These are phyloP conservation scores for Lasiosphaeria hispida DNA, from an alignment of 495 filamentous ascomycete species.

Conservation along the genomic window DNA sequence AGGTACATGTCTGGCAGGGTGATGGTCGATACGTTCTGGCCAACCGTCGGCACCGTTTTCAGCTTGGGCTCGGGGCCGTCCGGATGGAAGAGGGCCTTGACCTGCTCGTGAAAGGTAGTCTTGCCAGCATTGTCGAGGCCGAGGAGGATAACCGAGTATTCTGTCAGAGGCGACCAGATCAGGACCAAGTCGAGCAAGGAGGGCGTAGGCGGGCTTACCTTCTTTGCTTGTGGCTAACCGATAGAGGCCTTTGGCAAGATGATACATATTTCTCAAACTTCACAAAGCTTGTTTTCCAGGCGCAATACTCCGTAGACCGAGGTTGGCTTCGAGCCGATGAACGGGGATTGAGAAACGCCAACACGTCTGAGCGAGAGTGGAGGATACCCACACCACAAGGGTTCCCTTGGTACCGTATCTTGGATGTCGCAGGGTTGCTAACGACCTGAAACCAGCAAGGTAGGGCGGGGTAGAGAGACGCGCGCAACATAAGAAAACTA, in stretches of 20 bases:
- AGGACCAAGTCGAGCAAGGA: neutral
- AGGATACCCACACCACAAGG: too few species aligned
- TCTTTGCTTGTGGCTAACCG: constrained; percentile 93
- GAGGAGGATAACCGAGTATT: constrained; percentile 96
- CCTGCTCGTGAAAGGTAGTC: constrained; percentile 94
- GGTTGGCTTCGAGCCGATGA: too few species aligned
- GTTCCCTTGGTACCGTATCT: too few species aligned
- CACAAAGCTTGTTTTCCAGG: too few species aligned
- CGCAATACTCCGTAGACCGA: too few species aligned
- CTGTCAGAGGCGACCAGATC: constrained; percentile 41
- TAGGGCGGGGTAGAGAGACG: too few species aligned
- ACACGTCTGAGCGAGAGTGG: too few species aligned
- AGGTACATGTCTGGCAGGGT: constrained; percentile 87
- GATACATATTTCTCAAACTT: constrained; percentile 69
- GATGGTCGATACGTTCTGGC: constrained; percentile 93
- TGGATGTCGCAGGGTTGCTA: too few species aligned
- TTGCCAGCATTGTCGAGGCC: constrained; percentile 98
- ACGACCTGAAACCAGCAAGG: too few species aligned
- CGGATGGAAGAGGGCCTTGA: constrained; percentile 81
- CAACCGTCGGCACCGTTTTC: constrained; percentile 92
- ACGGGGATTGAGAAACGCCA: too few species aligned
- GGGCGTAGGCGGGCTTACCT: constrained; percentile 46
- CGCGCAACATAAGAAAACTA: too few species aligned
- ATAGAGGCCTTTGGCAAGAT: constrained; percentile 93
- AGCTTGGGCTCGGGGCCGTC: constrained; percentile 56